A percentile compares a stretch with the other conserved stretches of the same genome.
Evolutionary conservation across 805 yeast species (phyloP).

Genomic region (Saccharomycopsis fermentans): DNA sequence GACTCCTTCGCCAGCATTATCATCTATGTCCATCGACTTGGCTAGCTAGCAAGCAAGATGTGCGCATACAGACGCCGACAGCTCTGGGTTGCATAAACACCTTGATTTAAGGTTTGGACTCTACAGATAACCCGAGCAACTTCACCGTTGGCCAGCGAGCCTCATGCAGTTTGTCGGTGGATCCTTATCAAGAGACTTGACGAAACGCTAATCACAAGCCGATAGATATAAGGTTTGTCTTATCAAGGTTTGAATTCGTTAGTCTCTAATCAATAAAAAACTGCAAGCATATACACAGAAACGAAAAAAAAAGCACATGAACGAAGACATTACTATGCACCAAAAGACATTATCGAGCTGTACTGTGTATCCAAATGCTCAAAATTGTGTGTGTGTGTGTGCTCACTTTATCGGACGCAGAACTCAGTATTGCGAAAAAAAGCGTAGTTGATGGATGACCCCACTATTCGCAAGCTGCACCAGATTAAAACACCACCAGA

Average conservation of each 20-base stretch:
- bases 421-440: no score
- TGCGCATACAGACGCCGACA: not conserved
- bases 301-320: no score
- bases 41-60: not conserved
- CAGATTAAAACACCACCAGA: no score
- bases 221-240: not conserved
- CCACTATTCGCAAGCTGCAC: no score
- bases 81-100: not conserved
- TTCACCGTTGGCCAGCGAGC: not conserved
- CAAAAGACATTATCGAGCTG: no score
- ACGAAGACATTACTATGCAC: not conserved
- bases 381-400: no score
- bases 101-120: not conserved
- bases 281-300: no score
- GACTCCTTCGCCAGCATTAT: not conserved
- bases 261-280: no score
- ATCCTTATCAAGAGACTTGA: not conserved
- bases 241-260: not conserved
- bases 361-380: no score
- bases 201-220: not conserved
- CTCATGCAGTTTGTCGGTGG: not conserved
- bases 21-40: not conserved
- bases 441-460: no score
- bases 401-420: no score
- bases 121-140: not conserved